Evolutionary conservation across 306 rosid species (phyloP).

Genomic region (Quercus ilex): DNA sequence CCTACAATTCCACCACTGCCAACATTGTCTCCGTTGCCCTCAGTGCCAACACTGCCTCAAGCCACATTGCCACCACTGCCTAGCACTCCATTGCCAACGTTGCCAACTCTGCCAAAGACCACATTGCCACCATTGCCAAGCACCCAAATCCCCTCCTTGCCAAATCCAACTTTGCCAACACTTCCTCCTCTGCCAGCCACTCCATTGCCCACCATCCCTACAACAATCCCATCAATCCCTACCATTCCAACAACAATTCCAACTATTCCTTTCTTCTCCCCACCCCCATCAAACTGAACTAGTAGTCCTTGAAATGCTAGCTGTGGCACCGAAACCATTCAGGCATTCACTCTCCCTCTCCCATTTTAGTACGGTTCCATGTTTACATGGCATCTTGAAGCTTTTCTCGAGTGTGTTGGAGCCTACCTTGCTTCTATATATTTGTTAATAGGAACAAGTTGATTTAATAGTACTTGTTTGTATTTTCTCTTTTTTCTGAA

Average conservation of each 20-base stretch:
- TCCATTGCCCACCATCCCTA: conserved; percentile 13
- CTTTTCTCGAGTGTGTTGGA: no score
- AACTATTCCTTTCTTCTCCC: conserved; percentile 3
- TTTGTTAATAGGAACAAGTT: no score
- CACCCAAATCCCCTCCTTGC: conserved; percentile 8
- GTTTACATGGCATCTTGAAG: background rate
- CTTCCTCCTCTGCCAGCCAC: conserved; percentile 24
- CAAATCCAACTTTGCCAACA: conserved; percentile 16
- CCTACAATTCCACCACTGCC: conserved; percentile 23
- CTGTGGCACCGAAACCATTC: background rate
- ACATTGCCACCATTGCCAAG: conserved; percentile 1
- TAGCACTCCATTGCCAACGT: background rate
- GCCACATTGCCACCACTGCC: conserved; percentile 9
- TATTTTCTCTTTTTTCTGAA: background rate
- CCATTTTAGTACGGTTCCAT: background rate
- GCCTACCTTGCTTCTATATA: background rate
- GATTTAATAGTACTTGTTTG: no score
- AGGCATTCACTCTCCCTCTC: background rate
- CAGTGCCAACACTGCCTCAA: conserved; percentile 1
- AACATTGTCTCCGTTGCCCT: conserved; percentile 19
- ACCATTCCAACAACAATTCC: conserved; percentile 17
- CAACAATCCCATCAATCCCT: conserved; percentile 7
- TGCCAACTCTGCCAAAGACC: conserved; percentile 1
- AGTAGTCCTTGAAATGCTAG: background rate
- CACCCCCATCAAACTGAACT: conserved; percentile 27